Evolutionary conservation across 768 basidiomycete species (phyloP).

Genomic region (Boletus insuetus): DNA sequence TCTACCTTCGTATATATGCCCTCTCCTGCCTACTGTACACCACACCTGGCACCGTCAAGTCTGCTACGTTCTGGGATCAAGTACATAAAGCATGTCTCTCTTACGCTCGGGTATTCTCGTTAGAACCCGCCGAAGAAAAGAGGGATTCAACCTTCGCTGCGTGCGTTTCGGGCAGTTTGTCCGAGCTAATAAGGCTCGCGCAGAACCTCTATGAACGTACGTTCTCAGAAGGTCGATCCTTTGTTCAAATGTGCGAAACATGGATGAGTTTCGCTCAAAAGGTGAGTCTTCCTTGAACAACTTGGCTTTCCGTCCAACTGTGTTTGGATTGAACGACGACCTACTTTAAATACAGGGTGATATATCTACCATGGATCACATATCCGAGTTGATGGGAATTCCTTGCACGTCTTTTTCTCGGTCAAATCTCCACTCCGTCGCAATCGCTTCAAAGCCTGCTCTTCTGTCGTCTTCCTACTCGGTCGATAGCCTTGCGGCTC

Average conservation of each 20-base stretch:
- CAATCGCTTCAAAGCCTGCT: neutral
- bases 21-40: constrained; percentile 50
- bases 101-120: constrained; percentile 22
- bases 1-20: constrained; percentile 40
- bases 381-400: too few relatives aligned
- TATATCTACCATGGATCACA: constrained; percentile 40
- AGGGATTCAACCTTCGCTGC: constrained; percentile 28
- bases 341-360: constrained; percentile 24
- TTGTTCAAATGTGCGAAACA: constrained; percentile 65
- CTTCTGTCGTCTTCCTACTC: constrained; percentile 1
- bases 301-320: neutral
- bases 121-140: constrained; percentile 17
- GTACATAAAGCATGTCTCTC: constrained; percentile 45
- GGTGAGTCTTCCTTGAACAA: constrained; percentile 40
- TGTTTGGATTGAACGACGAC: neutral
- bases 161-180: constrained; percentile 43
- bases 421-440: too few relatives aligned
- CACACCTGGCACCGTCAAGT: constrained; percentile 44
- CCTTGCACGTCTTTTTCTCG: too few relatives aligned
- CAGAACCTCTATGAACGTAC: constrained; percentile 34
- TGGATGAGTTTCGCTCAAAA: constrained; percentile 68
- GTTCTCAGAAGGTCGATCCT: constrained; percentile 52
- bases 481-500: constrained; percentile 19
- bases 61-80: constrained; percentile 72
- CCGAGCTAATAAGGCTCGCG: constrained; percentile 41